phyloP scores from a whole-genome alignment of 768 basidiomycete genomes.

The Pisolithus orientalis region DNA sequence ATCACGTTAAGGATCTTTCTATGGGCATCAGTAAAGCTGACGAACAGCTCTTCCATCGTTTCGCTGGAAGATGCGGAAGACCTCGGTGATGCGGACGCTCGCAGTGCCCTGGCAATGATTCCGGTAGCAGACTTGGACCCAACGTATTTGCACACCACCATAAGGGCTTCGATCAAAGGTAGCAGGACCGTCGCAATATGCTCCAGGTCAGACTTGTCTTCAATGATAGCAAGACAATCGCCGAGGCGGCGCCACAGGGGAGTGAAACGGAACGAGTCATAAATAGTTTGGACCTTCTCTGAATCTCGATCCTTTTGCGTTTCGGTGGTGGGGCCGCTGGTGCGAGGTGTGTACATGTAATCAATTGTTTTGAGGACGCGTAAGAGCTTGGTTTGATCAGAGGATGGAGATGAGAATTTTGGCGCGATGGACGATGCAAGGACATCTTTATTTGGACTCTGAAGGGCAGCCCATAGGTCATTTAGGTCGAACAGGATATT shows the following conservation, averaged over 20 bases:
- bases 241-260: slow-evolving; percentile 85
- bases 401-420: slow-evolving; percentile 91
- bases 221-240: slow-evolving; percentile 81
- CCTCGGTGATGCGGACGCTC: slow-evolving; percentile 62
- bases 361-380: slow-evolving; percentile 96
- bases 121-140: slow-evolving; percentile 53
- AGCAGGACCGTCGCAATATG: slow-evolving; percentile 90
- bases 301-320: slow-evolving; percentile 46
- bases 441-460: slow-evolving; percentile 47
- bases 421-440: slow-evolving; percentile 67
- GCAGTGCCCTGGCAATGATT: slow-evolving; percentile 43
- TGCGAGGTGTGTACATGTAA: slow-evolving; percentile 80
- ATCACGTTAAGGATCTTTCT: slow-evolving; percentile 92
- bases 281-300: slow-evolving; percentile 83
- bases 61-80: slow-evolving; percentile 66
- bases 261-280: slow-evolving; percentile 87
- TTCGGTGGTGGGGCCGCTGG: slow-evolving; percentile 34
- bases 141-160: slow-evolving; percentile 98
- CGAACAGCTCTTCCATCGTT: slow-evolving; percentile 86
- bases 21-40: slow-evolving; percentile 89
- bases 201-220: slow-evolving; percentile 71
- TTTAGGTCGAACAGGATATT: slow-evolving; percentile 70
- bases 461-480: slow-evolving; percentile 61
- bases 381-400: slow-evolving; percentile 92
- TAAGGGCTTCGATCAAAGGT: slow-evolving; percentile 91